These are phyloP conservation scores for Tricharina praecox DNA, from an alignment of 495 filamentous ascomycete species.

Conservation along the genomic window DNA sequence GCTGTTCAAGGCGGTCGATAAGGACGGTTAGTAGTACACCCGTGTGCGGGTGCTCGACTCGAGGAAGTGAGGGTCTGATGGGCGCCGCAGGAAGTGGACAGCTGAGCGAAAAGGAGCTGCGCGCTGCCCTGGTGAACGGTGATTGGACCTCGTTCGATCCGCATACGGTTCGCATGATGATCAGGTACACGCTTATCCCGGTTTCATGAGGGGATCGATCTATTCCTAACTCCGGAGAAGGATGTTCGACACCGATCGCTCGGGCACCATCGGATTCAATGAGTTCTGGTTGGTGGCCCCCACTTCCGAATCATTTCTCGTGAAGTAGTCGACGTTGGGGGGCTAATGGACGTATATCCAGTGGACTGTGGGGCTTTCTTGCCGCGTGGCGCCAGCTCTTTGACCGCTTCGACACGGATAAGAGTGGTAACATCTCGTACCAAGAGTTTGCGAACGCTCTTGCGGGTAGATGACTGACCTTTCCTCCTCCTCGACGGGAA, in stretches of 20 bases:
- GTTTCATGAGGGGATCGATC: too few relatives aligned
- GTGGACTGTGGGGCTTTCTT: constrained; percentile 82
- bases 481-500: background rate
- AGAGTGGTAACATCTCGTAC: constrained; percentile 67
- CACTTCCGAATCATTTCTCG: background rate
- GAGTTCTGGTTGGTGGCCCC: constrained; percentile 54
- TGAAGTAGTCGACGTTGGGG: background rate
- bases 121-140: constrained; percentile 84
- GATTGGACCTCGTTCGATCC: constrained; percentile 89
- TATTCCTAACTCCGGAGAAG: constrained; percentile 23
- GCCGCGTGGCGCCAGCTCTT: constrained; percentile 87
- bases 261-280: constrained; percentile 77
- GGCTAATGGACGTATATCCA: constrained; percentile 13
- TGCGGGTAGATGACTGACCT: constrained; percentile 30
- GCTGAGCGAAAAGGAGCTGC: constrained; percentile 73
- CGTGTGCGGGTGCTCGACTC: background rate
- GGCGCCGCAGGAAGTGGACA: constrained; percentile 47
- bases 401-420: constrained; percentile 85
- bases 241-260: constrained; percentile 90
- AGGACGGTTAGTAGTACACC: constrained; percentile 44
- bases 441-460: constrained; percentile 83
- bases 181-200: too few relatives aligned
- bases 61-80: background rate
- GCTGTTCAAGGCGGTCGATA: constrained; percentile 83
- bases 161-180: constrained; percentile 98